These are phyloP conservation scores for Murraya paniculata DNA, from an alignment of 345 rosid species.

Conservation along the genomic window DNA sequence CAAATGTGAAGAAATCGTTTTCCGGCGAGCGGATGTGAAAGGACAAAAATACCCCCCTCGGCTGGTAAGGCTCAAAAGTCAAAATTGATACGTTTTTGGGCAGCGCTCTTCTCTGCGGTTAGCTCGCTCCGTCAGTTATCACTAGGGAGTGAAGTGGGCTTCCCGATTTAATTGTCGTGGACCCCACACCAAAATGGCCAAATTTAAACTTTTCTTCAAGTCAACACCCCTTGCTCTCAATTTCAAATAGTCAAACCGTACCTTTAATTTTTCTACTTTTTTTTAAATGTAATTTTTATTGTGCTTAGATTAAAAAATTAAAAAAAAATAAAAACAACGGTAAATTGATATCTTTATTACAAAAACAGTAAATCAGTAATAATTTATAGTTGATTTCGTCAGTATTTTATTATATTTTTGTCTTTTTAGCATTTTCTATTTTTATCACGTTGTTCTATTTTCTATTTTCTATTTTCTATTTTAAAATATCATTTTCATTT, in stretches of 20 bases:
- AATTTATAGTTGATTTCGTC: no score
- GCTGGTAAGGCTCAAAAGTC: neutral
- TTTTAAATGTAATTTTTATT: neutral
- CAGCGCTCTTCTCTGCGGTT: neutral
- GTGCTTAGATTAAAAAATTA: neutral
- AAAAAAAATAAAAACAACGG: neutral
- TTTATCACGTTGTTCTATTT: no score
- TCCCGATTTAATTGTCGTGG: neutral
- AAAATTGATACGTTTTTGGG: constrained; percentile 6
- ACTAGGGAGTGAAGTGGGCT: neutral
- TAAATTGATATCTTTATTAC: no score
- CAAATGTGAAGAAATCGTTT: neutral
- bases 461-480: no score
- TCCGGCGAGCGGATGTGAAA: neutral
- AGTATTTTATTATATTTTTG: no score
- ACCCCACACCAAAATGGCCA: neutral
- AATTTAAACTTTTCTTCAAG: neutral
- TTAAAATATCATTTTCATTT: no score
- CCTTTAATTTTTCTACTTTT: neutral
- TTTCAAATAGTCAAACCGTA: neutral
- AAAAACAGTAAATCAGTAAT: no score
- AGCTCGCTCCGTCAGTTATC: neutral
- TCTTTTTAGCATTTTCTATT: no score
- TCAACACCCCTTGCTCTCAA: neutral
- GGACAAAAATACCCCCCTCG: neutral